A percentile compares a stretch with the other conserved stretches of the same genome.
Conservation (phyloP, 2,329 filamentous ascomycete species). For the Verticillium albo-atrum region DNA sequence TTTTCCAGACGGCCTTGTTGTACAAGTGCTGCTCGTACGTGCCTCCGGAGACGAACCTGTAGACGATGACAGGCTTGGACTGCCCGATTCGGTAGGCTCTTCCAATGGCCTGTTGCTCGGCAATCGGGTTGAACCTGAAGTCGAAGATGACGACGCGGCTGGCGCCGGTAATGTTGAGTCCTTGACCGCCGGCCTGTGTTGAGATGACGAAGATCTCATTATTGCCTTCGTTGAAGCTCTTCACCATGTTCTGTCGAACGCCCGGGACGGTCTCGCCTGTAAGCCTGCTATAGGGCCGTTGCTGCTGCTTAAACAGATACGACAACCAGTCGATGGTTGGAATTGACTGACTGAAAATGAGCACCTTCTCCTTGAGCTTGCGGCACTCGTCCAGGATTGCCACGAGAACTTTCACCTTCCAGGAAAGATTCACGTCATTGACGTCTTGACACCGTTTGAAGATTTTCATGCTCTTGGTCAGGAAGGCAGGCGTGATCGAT, state of each 20-base stretch:
- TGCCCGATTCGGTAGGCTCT: conserved; percentile 85
- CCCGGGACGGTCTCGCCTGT: conserved; percentile 59
- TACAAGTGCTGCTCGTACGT: conserved; percentile 75
- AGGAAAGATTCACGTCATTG: conserved; percentile 50
- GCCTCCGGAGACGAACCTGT: conserved; percentile 72
- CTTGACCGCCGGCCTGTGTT: conserved; percentile 75
- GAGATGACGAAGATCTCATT: conserved; percentile 73
- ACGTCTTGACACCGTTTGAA: conserved; percentile 32
- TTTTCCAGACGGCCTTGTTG: conserved; percentile 76
- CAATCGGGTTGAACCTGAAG: conserved; percentile 72
- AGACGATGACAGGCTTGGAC: conserved; percentile 75
- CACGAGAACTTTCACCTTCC: conserved; percentile 64
- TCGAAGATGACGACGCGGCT: conserved; percentile 87
- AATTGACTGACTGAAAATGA: conserved; percentile 76
- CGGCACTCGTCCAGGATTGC: conserved; percentile 65
- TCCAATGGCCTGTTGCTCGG: conserved; percentile 84
- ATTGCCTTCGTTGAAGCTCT: conserved; percentile 60
- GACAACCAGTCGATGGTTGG: conserved; percentile 66
- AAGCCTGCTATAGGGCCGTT: conserved; percentile 51
- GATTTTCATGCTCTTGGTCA: conserved; percentile 23
- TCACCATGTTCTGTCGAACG: conserved; percentile 58
- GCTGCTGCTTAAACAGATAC: conserved; percentile 43
- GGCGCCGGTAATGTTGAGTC: conserved; percentile 78
- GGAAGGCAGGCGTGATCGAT: conserved; percentile 2
- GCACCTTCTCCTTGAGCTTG: conserved; percentile 62